These are phyloP conservation scores for Fusarium sp. DNA, from an alignment of 2,329 filamentous ascomycete genomes.

Conservation along the genomic window DNA sequence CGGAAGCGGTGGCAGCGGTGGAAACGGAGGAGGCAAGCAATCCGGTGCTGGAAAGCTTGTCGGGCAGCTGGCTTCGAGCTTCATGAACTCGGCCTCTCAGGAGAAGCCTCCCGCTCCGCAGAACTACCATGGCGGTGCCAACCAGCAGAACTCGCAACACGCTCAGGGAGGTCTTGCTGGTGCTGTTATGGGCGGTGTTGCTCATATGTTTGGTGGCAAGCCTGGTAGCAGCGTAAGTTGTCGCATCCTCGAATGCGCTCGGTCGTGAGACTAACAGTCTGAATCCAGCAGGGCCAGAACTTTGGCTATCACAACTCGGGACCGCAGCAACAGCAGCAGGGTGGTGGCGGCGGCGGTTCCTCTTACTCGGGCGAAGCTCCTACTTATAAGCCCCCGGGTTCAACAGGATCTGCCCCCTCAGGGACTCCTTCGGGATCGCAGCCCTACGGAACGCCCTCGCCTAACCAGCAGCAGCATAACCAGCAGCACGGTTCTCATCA, in stretches of 20 bases:
- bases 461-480: conserved; percentile 45
- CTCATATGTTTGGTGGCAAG: conserved; percentile 65
- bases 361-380: conserved; percentile 72
- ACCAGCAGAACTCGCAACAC: conserved; percentile 49
- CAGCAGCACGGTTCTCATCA: conserved; percentile 44
- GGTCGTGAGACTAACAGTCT: conserved; percentile 20
- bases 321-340: conserved; percentile 52
- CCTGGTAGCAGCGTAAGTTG: conserved; percentile 51
- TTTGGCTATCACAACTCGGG: conserved; percentile 73
- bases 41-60: conserved; percentile 65
- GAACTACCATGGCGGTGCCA: conserved; percentile 63
- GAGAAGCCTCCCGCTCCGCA: conserved; percentile 60
- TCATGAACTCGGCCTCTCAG: conserved; percentile 61
- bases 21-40: conserved; percentile 52
- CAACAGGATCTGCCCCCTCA: conserved; percentile 43
- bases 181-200: conserved; percentile 66
- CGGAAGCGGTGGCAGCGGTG: conserved; percentile 36
- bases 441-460: conserved; percentile 42
- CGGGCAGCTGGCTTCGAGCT: conserved; percentile 66
- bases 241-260: background rate
- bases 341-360: conserved; percentile 1
- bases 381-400: conserved; percentile 53
- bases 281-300: conserved; percentile 59
- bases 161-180: conserved; percentile 64
- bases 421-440: conserved; percentile 43